Conservation (phyloP, 2,329 filamentous ascomycete species). For the Plenodomus lindquistii region DNA sequence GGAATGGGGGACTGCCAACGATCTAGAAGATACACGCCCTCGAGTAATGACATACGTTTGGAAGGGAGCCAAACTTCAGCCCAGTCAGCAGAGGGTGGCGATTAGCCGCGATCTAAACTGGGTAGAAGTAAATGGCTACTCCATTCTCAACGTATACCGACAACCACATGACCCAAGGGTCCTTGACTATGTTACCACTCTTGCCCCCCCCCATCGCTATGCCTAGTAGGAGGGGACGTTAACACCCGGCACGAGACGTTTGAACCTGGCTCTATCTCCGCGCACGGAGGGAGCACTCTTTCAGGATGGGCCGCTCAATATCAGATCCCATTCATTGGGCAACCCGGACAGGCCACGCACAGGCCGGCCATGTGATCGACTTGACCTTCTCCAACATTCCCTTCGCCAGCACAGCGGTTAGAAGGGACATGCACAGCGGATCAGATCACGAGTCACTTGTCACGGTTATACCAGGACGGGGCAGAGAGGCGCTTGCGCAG, state of each 20-base stretch:
- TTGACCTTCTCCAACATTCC: constrained; percentile 8
- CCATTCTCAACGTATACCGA: not conserved
- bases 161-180: not conserved
- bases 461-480: not conserved
- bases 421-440: constrained; percentile 1
- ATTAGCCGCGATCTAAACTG: not conserved
- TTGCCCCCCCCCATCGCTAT: not conserved
- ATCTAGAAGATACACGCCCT: not conserved
- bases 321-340: not conserved
- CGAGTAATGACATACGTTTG: not conserved
- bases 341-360: constrained; percentile 1
- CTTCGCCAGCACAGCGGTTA: constrained; percentile 1
- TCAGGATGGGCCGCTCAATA: constrained; percentile 17
- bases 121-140: not conserved
- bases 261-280: not conserved
- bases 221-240: constrained; percentile 1
- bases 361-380: constrained; percentile 2
- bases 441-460: constrained; percentile 8
- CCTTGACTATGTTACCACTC: not conserved
- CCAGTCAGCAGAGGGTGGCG: too few relatives aligned
- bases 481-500: not conserved
- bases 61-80: not conserved
- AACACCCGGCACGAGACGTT: not conserved
- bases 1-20: not conserved
- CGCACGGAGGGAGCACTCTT: not conserved